Base-by-base conservation (phyloP, 2,329 filamentous ascomycete genomes). In the Monosporascus sp. region DNA sequence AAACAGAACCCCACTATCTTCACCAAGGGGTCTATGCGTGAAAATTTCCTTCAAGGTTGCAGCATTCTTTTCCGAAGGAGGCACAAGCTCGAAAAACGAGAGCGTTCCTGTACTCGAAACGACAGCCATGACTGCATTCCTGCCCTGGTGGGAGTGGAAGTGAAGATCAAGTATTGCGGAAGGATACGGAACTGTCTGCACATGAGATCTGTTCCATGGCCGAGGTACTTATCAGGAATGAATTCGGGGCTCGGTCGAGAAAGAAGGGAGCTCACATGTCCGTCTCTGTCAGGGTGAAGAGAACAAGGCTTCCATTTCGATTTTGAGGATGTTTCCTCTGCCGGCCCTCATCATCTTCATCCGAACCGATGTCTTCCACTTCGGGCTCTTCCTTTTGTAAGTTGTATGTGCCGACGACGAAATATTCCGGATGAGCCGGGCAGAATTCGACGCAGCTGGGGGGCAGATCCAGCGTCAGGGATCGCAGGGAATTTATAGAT, bases 351-450 rank as follows among this genome's bases (percentile, higher is more conserved):
- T 57, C 59, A 16, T 61, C 59, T 3, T 63, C 53, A 17, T 66
- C 60, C 7, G 59, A 55, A 17, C 26, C 48, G 31, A 52, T 56
- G 2, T 61, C 52, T 7, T 58, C 54, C 5, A 63, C 58, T 31
- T 55, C 56, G 6, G 53, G 50, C 44, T 71, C 63, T 49, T 76
- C 67, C 56, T 78, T 78, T 57, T 91, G 76, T 27, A 96, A 78
- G 57, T 87, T 83, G 70, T 97, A 97, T 1, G 92, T 96, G 40
- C 92, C 93, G 48, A 96, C 81, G 0, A 95, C 76, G 60, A 96
- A 86, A 64, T 86, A 83, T 0, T 84, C 72, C 0, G 83, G 81
- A 54, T 83, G 66, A 1, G 71, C 69, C 1, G 85, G 84, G 58
- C 83, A 88, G 63, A 91, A 90, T 56, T 89, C 85, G n/a, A 91